Conservation (phyloP, 108 stramenopile genomes). For the Cyclostephanos invisitatus region DNA sequence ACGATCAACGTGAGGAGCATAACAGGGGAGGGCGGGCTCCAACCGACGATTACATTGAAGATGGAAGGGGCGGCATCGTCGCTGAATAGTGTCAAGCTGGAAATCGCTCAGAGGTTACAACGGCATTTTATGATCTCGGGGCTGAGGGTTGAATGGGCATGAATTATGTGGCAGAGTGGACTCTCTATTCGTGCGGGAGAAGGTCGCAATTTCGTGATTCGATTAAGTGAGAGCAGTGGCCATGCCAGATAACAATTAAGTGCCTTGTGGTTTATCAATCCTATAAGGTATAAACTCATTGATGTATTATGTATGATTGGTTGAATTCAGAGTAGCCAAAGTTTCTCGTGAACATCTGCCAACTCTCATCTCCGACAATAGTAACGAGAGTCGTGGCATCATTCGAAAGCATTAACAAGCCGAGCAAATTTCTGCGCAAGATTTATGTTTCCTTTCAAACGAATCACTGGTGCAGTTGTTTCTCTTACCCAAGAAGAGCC, state of each 20-base stretch:
- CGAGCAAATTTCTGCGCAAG: constrained; percentile 43
- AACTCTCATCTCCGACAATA: not conserved
- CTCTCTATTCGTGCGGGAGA: not conserved
- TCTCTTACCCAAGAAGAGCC: not conserved
- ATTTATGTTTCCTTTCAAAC: constrained; percentile 39
- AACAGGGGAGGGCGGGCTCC: constrained; percentile 75
- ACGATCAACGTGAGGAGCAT: constrained; percentile 73
- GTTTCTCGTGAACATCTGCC: not conserved
- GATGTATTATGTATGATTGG: not conserved
- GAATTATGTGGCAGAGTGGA: not conserved
- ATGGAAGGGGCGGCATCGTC: constrained; percentile 88
- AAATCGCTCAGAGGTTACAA: constrained; percentile 95
- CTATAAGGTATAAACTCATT: not conserved
- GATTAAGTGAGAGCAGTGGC: not conserved
- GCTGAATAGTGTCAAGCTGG: constrained; percentile 91
- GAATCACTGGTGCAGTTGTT: constrained; percentile 24
- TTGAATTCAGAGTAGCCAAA: not conserved
- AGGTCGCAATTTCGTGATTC: not conserved
- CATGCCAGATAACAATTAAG: too few species aligned
- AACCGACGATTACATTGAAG: constrained; percentile 86
- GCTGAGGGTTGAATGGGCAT: constrained; percentile 79
- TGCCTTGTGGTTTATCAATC: not conserved
- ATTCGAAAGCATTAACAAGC: constrained; percentile 43
- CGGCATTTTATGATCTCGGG: constrained; percentile 95
- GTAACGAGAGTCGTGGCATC: not conserved